Base-by-base conservation (phyloP, 2,329 filamentous ascomycete genomes). In the Xylariaceae sp. region DNA sequence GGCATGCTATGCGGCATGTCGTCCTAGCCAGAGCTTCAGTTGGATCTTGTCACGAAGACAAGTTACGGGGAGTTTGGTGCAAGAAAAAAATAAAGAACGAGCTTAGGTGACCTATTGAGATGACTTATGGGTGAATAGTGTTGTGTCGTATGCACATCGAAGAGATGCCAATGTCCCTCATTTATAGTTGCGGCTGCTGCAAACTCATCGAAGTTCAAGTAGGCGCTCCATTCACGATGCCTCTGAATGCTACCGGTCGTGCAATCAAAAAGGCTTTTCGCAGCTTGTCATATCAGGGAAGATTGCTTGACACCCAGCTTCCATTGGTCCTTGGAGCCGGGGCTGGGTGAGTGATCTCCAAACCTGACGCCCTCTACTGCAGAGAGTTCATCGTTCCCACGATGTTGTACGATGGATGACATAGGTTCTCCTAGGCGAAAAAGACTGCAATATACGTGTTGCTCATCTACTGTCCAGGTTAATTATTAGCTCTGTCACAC, bases 1-100 rank as follows among this genome's bases (percentile, higher is more conserved):
- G 63, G 58, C 43, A 60, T 56, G 53, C 62, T 67, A 40, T 67
- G 66, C 50, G 68, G 67, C 68, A 70, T 70, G 26, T 57, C 21
- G 51, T 53, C 33, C 19, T 50, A 34, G 19, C 21, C 21, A 34
- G 34, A 51, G 12, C n/a, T 37, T 24, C 19, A 28, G 23, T 21
- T 50, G 36, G 23, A 12, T 46, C 44, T 49, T 45, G 36, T 50
- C 40, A 52, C 23, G 21, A 36, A 41, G 37, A 34, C 40, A 36
- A 48, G 37, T 6, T 11, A 36, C 6, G n/a, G n/a, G 21, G 50
- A 21, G 19, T 24, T 34, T 57, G 26, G 33, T 43, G 34, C 26
- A 17, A 49, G 19, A 48, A 53, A 61, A 53, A 56, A 58, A 49
- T 56, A 58, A 45, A 60, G 48, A 65, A 58, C 63, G 48, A 58